Percentiles rank a stretch among this genome's conserved stretches.
Conservation (phyloP, 257 asterid species). For the Nicotiana obtusifolia region DNA sequence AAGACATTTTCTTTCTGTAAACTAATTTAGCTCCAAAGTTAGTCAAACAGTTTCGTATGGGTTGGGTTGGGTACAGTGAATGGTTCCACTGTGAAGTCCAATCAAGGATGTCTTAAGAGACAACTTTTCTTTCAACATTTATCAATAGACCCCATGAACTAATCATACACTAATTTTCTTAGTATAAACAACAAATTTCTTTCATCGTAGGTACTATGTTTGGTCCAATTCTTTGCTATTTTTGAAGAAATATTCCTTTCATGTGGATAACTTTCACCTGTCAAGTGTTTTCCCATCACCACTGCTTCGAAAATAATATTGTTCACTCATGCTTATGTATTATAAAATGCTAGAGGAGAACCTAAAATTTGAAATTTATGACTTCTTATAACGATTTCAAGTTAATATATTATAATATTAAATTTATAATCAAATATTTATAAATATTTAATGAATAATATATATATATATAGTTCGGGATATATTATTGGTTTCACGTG, state of each 20-base stretch:
- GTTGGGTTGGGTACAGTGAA: background rate
- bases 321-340: background rate
- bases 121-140: background rate
- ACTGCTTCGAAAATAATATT: background rate
- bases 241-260: background rate
- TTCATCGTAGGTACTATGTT: background rate
- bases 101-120: background rate
- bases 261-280: background rate
- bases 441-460: too few species aligned
- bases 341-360: too few species aligned
- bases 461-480: too few species aligned
- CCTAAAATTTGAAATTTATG: too few species aligned
- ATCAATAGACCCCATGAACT: background rate
- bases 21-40: too few species aligned
- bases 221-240: background rate
- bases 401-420: too few species aligned
- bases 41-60: too few species aligned
- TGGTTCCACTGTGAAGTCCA: background rate
- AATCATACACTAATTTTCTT: background rate
- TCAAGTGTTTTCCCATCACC: background rate
- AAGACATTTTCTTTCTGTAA: too few species aligned
- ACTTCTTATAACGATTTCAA: too few species aligned
- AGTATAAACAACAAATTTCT: background rate
- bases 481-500: too few species aligned
- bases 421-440: too few species aligned